Base-by-base conservation (phyloP, 768 basidiomycete genomes). In the Rhizopogon vinicolor region DNA sequence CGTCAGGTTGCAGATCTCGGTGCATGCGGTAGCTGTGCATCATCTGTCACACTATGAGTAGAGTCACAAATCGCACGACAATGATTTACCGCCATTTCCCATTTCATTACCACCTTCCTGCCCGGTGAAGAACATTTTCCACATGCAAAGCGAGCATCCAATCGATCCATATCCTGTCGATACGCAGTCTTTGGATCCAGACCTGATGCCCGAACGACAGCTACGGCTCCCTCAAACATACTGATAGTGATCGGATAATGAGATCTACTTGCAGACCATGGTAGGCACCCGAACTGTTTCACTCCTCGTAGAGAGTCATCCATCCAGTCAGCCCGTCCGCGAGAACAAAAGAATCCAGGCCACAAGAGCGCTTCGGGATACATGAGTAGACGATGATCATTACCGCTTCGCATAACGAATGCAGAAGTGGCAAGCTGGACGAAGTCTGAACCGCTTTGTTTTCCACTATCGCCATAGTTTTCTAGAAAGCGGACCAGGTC, bases 131-230 rank as follows among this genome's bases (percentile, higher is more conserved):
- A 48, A 48, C 46, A 48, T 18, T 48, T 48, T 48, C 51, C 39
- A 9, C 51, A 52, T 41, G 39, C 39, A 48, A 52, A 52, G 12
- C 39, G 39, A 52, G 51, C 16, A 48, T 52, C 25, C 16, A 52
- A 22, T 16, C 5, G 3, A 28, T 52, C 44, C 51, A 52, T 52
- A 22, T 52, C 42, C 22, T 52, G 41, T n/a, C 39, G 25, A 46
- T n/a, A 25, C 6, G 51, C 22, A 22, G 51, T 52, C 44, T 52
- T 28, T 7, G 51, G 51, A 22, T 52, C 44, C 22, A 48, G 43
- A 28, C 19, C 22, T 18, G 39, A 18, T 1, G 43, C 43, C 25
- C 28, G 51, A 2, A 46, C 16, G 16, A 41, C 10, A 52, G 25
- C 22, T 19, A 25, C 51, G 3, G 39, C 8, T 18, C 51, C 51